Base-by-base conservation (phyloP, 148 eudicot genomes). In the Arctostaphylos glauca region DNA sequence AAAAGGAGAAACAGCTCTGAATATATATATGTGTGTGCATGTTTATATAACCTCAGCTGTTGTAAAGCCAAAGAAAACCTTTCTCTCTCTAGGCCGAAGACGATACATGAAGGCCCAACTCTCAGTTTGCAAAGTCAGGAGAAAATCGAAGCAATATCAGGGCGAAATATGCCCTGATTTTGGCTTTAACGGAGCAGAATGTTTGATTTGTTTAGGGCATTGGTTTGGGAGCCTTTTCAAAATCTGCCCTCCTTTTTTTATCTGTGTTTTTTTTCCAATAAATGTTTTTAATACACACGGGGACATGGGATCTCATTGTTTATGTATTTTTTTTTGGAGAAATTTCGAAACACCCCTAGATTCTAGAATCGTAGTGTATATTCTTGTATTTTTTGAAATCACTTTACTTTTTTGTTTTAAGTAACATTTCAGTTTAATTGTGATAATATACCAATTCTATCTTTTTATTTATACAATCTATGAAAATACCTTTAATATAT, bases 31-130 rank as follows among this genome's bases (percentile, higher is more conserved):
- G 38, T 31, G 38, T 1, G 38, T 31, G 38, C 1, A 31, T 31
- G 1, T 31, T 31, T 48, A 16, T n/a, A 9, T 52, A 79, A 93
- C 97, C 94, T 92, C 97, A 14, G 87, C 77, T 81, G 83, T 77
- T 6, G 90, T 89, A 72, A 93, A 92, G 50, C 94, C 94, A 74
- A 89, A 80, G 83, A 90, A 88, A 50, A 84, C 71, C 47, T 82
- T 77, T 62, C 88, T 81, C 48, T 81, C 80, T 59, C 94, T 88
- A 9, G 90, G 89, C 48, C 80, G 80, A 77, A 89, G 89, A 79
- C 90, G 90, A 86, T 82, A 88, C 92, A 89, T 89, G 82, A 81
- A 25, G 71, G 67, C 9, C 49, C 74, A 46, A 16, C 43, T 66
- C 71, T 7, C 48, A 70, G n/a, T 38, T 38, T 41, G n/a, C 49